A percentile compares a stretch with the other conserved stretches of the same genome.
These are phyloP conservation scores for Nakaseomyces bracarensis DNA, from an alignment of 1,139 yeast genomes.

Conservation along the genomic window DNA sequence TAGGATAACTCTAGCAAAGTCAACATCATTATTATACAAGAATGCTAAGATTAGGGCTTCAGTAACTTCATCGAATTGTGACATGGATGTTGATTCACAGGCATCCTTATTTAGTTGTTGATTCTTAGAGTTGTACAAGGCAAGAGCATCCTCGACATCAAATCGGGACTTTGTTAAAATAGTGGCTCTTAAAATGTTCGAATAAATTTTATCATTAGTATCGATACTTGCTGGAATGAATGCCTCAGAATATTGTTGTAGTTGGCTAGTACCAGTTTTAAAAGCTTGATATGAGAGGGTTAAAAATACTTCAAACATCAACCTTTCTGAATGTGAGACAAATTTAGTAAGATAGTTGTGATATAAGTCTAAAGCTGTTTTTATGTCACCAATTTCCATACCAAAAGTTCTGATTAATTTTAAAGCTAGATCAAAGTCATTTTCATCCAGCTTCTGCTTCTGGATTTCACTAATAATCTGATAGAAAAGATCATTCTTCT, in stretches of 20 bases:
- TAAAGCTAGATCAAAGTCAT: constrained; percentile 14
- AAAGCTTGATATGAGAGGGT: constrained; percentile 40
- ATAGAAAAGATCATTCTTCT: constrained; percentile 6
- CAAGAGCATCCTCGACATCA: constrained; percentile 40
- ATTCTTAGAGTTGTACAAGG: constrained; percentile 46
- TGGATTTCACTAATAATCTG: constrained; percentile 14
- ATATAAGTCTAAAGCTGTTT: constrained; percentile 39
- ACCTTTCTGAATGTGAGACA: constrained; percentile 34
- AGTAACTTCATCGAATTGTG: constrained; percentile 43
- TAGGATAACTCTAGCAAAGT: constrained; percentile 53
- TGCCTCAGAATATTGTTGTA: constrained; percentile 41
- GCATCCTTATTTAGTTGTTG: constrained; percentile 27
- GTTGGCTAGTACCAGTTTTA: constrained; percentile 30
- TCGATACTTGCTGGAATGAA: constrained; percentile 35
- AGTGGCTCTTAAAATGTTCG: constrained; percentile 35
- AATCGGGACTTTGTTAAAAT: constrained; percentile 44
- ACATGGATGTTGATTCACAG: constrained; percentile 33
- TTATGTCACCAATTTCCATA: constrained; percentile 34
- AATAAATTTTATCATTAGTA: constrained; percentile 34
- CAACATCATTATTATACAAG: constrained; percentile 47
- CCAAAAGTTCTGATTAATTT: constrained; percentile 36
- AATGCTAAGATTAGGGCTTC: constrained; percentile 46
- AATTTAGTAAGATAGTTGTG: constrained; percentile 40
- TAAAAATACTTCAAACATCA: constrained; percentile 34
- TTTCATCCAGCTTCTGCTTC: constrained; percentile 11